phyloP scores from a whole-genome alignment of 441 rosid species.

The Lepidium campestre region DNA sequence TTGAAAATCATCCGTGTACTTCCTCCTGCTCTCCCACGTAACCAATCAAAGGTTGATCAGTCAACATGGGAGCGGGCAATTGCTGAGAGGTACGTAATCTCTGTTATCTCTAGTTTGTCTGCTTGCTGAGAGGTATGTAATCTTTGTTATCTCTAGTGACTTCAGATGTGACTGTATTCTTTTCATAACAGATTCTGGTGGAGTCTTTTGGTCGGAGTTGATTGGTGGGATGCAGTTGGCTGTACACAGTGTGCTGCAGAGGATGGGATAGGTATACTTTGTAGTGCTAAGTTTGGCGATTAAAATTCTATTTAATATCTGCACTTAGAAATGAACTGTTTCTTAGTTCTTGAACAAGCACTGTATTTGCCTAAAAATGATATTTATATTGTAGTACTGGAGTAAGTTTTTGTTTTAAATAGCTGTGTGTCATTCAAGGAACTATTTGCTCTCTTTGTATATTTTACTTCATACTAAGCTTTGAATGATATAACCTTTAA shows the following conservation, averaged over 20 bases:
- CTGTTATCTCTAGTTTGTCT: background rate
- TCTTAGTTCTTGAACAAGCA: background rate
- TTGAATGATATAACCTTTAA: background rate
- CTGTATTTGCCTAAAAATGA: background rate
- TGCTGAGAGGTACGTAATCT: slow-evolving; percentile 79
- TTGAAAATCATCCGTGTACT: slow-evolving; percentile 93
- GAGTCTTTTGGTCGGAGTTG: slow-evolving; percentile 99
- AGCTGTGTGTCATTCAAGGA: background rate
- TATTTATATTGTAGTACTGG: background rate
- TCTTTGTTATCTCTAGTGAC: background rate
- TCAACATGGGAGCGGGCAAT: slow-evolving; percentile 95
- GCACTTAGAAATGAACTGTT: background rate
- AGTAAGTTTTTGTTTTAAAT: background rate
- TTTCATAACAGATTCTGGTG: slow-evolving; percentile 92
- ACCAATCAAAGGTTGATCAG: slow-evolving; percentile 71
- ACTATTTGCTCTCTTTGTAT: background rate
- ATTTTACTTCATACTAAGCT: background rate
- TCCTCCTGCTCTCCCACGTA: slow-evolving; percentile 81
- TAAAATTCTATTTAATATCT: background rate
- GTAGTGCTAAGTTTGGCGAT: background rate
- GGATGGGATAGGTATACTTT: slow-evolving; percentile 79
- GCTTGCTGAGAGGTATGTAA: slow-evolving; percentile 62
- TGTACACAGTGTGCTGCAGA: slow-evolving; percentile 99
- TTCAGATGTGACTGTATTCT: background rate
- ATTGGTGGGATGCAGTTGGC: slow-evolving; percentile 99